phyloP scores from a whole-genome alignment of 2,329 filamentous ascomycete genomes.

The Achaetomium macrosporum region DNA sequence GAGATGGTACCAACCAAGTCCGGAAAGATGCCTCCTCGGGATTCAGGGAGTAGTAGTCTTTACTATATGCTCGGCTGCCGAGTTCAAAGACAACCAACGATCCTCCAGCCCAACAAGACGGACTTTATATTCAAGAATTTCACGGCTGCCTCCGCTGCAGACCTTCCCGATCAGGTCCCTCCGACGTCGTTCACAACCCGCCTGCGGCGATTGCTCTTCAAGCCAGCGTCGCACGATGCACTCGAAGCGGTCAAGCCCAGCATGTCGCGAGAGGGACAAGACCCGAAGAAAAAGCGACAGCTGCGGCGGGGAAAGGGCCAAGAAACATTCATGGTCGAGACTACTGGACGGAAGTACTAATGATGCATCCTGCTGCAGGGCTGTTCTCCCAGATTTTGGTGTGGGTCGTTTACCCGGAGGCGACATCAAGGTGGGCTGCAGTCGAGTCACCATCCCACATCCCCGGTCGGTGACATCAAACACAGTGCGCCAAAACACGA shows the following conservation, averaged over 20 bases:
- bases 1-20: background rate
- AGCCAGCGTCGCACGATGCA: background rate
- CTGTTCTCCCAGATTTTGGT: background rate
- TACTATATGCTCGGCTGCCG: background rate
- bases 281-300: background rate
- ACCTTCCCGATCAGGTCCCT: background rate
- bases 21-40: background rate
- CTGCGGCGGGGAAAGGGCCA: background rate
- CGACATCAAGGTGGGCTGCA: background rate
- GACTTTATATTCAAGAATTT: background rate
- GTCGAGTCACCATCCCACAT: background rate
- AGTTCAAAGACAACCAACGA: background rate
- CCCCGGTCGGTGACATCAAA: no score
- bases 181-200: background rate
- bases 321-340: background rate
- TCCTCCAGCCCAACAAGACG: background rate
- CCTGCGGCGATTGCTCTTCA: slow-evolving; percentile 1
- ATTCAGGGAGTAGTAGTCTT: no score
- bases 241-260: background rate
- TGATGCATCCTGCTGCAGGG: background rate
- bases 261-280: background rate
- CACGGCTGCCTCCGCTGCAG: background rate
- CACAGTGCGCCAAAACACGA: no score
- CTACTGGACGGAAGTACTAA: no score
- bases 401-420: slow-evolving; percentile 7